phyloP scores from a whole-genome alignment of 2,329 filamentous ascomycete species.

The Lachnellula subtilissima region DNA sequence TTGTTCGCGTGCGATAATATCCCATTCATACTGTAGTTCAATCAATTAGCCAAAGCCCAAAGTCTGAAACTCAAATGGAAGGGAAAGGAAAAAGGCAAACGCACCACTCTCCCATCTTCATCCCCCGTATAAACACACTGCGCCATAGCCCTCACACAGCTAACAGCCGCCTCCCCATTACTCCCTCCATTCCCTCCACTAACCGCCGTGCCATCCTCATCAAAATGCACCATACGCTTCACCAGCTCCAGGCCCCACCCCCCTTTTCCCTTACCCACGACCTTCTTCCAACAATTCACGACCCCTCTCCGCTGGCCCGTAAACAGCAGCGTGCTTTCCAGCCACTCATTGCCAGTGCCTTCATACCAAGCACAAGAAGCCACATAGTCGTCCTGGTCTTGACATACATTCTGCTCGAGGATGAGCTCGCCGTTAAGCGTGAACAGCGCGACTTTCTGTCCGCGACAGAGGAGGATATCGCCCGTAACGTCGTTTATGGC shows the following conservation, averaged over 20 bases:
- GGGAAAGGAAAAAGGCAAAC: slow-evolving; percentile 33
- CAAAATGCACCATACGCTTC: slow-evolving; percentile 73
- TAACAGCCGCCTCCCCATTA: slow-evolving; percentile 67
- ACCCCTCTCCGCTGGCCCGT: slow-evolving; percentile 81
- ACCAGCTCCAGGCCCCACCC: slow-evolving; percentile 74
- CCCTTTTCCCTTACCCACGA: slow-evolving; percentile 45
- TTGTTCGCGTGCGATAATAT: slow-evolving; percentile 33
- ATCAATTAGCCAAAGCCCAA: slow-evolving; percentile 6
- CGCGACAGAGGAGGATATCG: slow-evolving; percentile 80
- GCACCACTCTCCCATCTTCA: slow-evolving; percentile 84
- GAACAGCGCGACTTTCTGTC: slow-evolving; percentile 70
- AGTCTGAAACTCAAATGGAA: not conserved
- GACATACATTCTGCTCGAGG: slow-evolving; percentile 76
- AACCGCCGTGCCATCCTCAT: slow-evolving; percentile 29
- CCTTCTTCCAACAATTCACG: slow-evolving; percentile 70
- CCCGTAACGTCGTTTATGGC: slow-evolving; percentile 87
- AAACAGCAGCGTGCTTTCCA: slow-evolving; percentile 79
- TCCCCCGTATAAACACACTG: slow-evolving; percentile 88
- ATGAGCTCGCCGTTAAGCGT: slow-evolving; percentile 83
- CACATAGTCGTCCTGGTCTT: slow-evolving; percentile 67
- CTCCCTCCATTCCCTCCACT: slow-evolving; percentile 21
- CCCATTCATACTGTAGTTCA: slow-evolving; percentile 26
- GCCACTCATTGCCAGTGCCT: slow-evolving; percentile 86
- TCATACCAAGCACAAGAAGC: slow-evolving; percentile 89
- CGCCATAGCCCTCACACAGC: slow-evolving; percentile 78